Base-by-base conservation (phyloP, 23 red algal species). In the Gracilaria domingensis region DNA sequence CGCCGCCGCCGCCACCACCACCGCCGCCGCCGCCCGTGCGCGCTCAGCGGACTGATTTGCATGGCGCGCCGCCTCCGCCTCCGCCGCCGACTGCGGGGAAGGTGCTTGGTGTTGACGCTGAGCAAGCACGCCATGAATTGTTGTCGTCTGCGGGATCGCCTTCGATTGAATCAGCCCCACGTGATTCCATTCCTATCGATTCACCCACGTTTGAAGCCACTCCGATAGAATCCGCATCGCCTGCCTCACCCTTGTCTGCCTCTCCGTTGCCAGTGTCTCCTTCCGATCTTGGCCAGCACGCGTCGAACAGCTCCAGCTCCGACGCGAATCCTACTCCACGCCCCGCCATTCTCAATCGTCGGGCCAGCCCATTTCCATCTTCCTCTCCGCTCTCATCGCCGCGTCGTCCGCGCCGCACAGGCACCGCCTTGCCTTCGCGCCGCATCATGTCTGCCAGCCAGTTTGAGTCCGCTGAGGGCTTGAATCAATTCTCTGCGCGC, bases 341-440 rank as follows among this genome's bases (percentile, higher is more conserved):
- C 28, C 64, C 84, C 35, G 51, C 69, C 62, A 75, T 87, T 26
- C 64, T 82, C 55, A 44, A 60, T 60, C 79, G 55, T 26, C 51
- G 44, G n/a, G 18, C 84, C 28, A 51, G 50, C 67, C 51, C 42
- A 3, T 73, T 48, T 21, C 65, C 66, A 2, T 66, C 51, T 32
- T 75, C 66, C 48, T 74, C 87, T 1, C 40, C 87, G 12, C 18
- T 71, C 29, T 90, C 87, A 51, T 90, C 87, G 30, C 87, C 87
- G 0, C 87, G 87, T 30, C 87, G 87, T 37, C 87, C 87, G 17
- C 87, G 87, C 44, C 73, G 87, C 49, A 39, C 87, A 29, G 87
- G 87, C 59, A 90, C 87, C 1, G 71, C 51, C 13, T 9, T 90
- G 0, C 87, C 87, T 0, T 32, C 36, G 45, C 82, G 53, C 16